Evolutionary conservation across 1,284 basidiomycete genomes (phyloP).

Genomic region (Phaffia rhodozyma): DNA sequence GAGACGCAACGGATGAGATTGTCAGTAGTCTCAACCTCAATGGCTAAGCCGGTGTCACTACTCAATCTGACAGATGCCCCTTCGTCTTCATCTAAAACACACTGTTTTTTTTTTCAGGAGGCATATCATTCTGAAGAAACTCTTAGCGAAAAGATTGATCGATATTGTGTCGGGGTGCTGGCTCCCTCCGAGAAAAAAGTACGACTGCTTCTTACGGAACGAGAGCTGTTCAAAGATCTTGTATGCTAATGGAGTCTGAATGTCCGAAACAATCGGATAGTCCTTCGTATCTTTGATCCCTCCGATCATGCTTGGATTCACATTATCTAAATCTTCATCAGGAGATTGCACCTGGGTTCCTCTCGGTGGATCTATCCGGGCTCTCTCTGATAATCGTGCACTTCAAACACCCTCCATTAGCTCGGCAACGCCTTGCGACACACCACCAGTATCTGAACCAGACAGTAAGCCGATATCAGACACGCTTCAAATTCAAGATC

Average conservation of each 20-base stretch:
- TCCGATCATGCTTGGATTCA: conserved; percentile 76
- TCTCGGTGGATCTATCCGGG: conserved; percentile 15
- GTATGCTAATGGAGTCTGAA: neutral
- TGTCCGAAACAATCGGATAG: conserved; percentile 19
- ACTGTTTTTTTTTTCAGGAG: conserved; percentile 31
- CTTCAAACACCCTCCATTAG: neutral
- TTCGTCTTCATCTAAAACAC: too few relatives aligned
- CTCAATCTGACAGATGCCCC: too few relatives aligned
- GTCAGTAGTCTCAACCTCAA: too few relatives aligned
- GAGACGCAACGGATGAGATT: conserved; percentile 90
- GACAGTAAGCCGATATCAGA: conserved; percentile 13
- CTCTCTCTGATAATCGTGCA: conserved; percentile 6
- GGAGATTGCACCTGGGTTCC: conserved; percentile 28
- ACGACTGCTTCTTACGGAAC: neutral
- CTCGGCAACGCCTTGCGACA: neutral
- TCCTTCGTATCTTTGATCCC: conserved; percentile 76
- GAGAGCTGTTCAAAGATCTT: neutral
- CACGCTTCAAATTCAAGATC: conserved; percentile 23
- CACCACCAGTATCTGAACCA: conserved; percentile 5
- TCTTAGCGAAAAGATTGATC: conserved; percentile 48
- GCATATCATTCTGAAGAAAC: conserved; percentile 74
- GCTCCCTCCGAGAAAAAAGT: conserved; percentile 40
- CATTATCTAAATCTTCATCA: conserved; percentile 35
- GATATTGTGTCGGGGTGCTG: conserved; percentile 65
- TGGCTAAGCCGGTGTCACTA: too few relatives aligned